These are phyloP conservation scores for Clarireedia monteithiana DNA, from an alignment of 2,329 filamentous ascomycete genomes.

Conservation along the genomic window DNA sequence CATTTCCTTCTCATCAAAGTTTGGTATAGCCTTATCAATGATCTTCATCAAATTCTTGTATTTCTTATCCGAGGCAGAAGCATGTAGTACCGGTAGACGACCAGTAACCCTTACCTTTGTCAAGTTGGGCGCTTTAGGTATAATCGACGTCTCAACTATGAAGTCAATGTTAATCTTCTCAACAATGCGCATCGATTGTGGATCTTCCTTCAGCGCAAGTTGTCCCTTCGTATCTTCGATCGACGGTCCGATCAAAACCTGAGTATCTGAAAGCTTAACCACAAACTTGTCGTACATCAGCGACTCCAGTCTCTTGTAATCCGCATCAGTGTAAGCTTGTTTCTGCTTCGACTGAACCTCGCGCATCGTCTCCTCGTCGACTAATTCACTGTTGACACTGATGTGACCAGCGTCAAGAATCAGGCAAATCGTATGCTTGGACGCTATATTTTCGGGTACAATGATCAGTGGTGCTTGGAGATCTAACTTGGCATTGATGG, in stretches of 20 bases:
- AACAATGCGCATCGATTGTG: slow-evolving; percentile 76
- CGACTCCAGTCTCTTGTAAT: slow-evolving; percentile 79
- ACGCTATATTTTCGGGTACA: slow-evolving; percentile 84
- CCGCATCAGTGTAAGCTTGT: slow-evolving; percentile 78
- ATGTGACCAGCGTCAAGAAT: slow-evolving; percentile 96
- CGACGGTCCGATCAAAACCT: slow-evolving; percentile 89
- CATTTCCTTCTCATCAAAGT: slow-evolving; percentile 51
- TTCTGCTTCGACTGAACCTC: slow-evolving; percentile 88
- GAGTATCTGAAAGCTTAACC: slow-evolving; percentile 87
- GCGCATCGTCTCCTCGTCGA: slow-evolving; percentile 82
- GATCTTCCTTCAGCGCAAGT: slow-evolving; percentile 58
- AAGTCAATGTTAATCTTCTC: slow-evolving; percentile 98
- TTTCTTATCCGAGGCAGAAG: slow-evolving; percentile 85
- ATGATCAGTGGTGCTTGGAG: slow-evolving; percentile 95
- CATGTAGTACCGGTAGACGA: slow-evolving; percentile 85
- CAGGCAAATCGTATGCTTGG: slow-evolving; percentile 72
- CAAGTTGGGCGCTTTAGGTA: slow-evolving; percentile 91
- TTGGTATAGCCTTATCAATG: slow-evolving; percentile 90
- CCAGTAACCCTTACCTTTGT: slow-evolving; percentile 89
- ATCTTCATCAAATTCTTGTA: slow-evolving; percentile 97
- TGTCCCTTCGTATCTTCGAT: slow-evolving; percentile 85
- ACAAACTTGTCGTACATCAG: slow-evolving; percentile 98
- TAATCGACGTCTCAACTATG: slow-evolving; percentile 87
- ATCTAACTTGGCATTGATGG: slow-evolving; percentile 91
- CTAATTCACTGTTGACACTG: slow-evolving; percentile 86